These are phyloP conservation scores for Trichosporon faecale DNA, from an alignment of 1,284 basidiomycete genomes.

Conservation along the genomic window DNA sequence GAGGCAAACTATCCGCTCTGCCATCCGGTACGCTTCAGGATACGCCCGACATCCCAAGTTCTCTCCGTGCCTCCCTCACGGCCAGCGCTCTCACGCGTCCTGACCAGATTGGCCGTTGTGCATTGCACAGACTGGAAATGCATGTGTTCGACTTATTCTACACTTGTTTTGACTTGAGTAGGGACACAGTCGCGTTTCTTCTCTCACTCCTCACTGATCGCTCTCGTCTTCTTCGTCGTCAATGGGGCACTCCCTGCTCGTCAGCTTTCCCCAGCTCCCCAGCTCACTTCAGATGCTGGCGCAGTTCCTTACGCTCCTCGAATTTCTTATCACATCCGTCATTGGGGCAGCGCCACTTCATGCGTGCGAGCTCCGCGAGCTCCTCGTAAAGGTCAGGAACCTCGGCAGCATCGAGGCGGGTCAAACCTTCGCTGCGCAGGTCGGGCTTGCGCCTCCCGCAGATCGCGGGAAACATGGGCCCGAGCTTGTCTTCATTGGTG, in stretches of 20 bases:
- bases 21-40: no score
- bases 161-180: no score
- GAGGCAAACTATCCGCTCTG: no score
- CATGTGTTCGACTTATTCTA: no score
- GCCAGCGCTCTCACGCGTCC: no score
- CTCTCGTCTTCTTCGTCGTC: not conserved
- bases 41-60: no score
- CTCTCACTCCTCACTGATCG: not conserved
- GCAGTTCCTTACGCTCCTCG: not conserved
- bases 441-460: not conserved
- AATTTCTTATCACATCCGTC: not conserved
- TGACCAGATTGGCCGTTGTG: no score
- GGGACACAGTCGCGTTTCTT: not conserved
- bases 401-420: not conserved
- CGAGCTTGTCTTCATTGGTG: not conserved
- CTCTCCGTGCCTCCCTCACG: no score
- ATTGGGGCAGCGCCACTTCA: not conserved
- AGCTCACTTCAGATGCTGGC: not conserved
- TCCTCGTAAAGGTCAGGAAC: not conserved
- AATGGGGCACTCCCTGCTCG: not conserved
- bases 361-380: not conserved
- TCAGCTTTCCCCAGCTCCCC: not conserved
- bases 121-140: no score
- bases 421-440: not conserved
- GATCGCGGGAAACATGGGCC: not conserved